A percentile compares a stretch with the other conserved stretches of the same genome.
These are phyloP conservation scores for Podospora tetraspora DNA, from an alignment of 495 filamentous ascomycete species.

Conservation along the genomic window DNA sequence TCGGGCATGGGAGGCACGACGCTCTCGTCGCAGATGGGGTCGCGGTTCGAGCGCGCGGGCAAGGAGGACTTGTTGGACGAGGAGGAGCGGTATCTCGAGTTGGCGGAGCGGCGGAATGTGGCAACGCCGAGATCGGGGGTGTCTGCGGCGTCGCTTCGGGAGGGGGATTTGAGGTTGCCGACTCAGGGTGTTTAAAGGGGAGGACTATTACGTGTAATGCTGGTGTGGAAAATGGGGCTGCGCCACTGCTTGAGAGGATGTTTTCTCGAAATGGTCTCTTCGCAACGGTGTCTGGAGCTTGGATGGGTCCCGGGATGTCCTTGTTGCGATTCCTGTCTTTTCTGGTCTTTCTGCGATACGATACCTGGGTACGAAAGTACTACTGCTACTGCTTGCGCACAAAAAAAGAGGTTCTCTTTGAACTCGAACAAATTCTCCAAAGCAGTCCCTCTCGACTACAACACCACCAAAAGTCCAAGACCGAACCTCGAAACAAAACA, in stretches of 20 bases:
- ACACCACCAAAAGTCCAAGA: no score
- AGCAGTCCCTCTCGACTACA: background rate
- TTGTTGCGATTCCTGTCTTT: background rate
- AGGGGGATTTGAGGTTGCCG: background rate
- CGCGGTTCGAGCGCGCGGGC: background rate
- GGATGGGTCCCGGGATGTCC: background rate
- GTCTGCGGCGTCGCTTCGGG: background rate
- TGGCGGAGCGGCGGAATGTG: slow-evolving; percentile 13
- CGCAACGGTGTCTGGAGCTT: background rate
- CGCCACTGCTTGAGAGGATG: background rate
- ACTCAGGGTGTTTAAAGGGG: background rate
- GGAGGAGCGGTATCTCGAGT: slow-evolving; percentile 20
- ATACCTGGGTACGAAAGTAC: background rate
- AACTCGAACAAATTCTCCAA: background rate
- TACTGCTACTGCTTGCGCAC: background rate
- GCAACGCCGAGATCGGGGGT: slow-evolving; percentile 14
- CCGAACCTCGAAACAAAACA: background rate
- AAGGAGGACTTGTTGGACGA: slow-evolving; percentile 10
- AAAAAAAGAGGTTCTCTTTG: background rate
- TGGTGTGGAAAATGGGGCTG: background rate
- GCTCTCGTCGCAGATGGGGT: slow-evolving; percentile 1
- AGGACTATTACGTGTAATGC: background rate
- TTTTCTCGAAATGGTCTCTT: background rate
- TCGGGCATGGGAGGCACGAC: background rate
- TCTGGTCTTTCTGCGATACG: background rate